phyloP scores from a whole-genome alignment of 257 asterid genomes.

The Nicotiana noctiflora region DNA sequence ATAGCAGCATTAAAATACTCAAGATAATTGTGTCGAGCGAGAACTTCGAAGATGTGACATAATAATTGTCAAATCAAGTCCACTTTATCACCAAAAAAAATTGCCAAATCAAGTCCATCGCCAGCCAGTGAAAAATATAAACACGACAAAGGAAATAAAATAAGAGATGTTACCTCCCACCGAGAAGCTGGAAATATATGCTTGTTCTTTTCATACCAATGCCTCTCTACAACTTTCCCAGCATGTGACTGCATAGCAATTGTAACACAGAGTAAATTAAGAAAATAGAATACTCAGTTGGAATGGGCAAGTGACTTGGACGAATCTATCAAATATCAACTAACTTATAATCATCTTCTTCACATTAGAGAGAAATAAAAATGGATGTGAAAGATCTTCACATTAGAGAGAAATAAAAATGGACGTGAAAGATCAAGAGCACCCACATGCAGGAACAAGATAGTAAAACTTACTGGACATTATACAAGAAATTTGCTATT shows the following conservation, averaged over 20 bases:
- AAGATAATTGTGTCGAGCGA: background rate
- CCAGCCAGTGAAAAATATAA: background rate
- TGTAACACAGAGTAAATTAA: background rate
- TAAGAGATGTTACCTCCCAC: constrained; percentile 71
- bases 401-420: too few species aligned
- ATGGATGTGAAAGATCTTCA: too few species aligned
- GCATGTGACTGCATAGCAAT: constrained; percentile 70
- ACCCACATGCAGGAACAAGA: background rate
- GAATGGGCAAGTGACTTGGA: too few species aligned
- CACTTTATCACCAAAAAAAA: too few species aligned
- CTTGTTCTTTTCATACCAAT: constrained; percentile 98
- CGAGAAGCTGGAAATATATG: constrained; percentile 98
- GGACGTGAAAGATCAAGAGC: background rate
- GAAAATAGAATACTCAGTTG: background rate
- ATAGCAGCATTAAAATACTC: background rate
- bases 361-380: too few species aligned
- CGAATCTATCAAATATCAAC: too few species aligned
- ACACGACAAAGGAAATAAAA: background rate
- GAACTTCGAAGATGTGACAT: background rate
- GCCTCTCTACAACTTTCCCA: constrained; percentile 99
- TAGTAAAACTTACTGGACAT: background rate
- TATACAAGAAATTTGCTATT: background rate
- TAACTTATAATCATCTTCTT: too few species aligned
- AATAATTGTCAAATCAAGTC: background rate
- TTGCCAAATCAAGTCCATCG: background rate